A percentile compares a stretch with the other conserved stretches of the same genome.
Evolutionary conservation across 106 monocot species (phyloP).

Genomic region (Dendrobium nobile): DNA sequence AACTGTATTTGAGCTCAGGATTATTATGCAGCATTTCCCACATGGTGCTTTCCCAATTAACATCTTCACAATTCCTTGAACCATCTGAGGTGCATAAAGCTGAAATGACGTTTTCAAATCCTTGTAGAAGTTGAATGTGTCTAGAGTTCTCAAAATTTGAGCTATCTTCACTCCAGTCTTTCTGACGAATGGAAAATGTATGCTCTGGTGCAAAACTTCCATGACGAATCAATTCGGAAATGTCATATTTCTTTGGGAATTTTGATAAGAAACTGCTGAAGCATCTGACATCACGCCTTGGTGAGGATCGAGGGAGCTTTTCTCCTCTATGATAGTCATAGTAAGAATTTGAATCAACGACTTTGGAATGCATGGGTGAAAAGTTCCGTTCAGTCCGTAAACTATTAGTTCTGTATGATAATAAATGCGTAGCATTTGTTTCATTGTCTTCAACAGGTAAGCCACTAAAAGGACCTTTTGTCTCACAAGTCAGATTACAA

Average conservation of each 20-base stretch:
- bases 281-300: slow-evolving; percentile 51
- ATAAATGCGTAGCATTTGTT: slow-evolving; percentile 1
- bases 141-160: slow-evolving; percentile 26
- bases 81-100: slow-evolving; percentile 44
- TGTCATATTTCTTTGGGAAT: slow-evolving; percentile 32
- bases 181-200: slow-evolving; percentile 37
- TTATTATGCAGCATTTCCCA: slow-evolving; percentile 62
- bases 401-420: slow-evolving; percentile 17
- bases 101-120: slow-evolving; percentile 68
- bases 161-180: slow-evolving; percentile 51
- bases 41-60: slow-evolving; percentile 44
- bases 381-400: slow-evolving; percentile 31
- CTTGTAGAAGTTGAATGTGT: slow-evolving; percentile 41
- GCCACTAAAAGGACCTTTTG: slow-evolving; percentile 19
- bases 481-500: slow-evolving; percentile 9
- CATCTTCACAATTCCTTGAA: slow-evolving; percentile 30
- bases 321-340: slow-evolving; percentile 29
- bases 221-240: slow-evolving; percentile 44
- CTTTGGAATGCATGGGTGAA: slow-evolving; percentile 23
- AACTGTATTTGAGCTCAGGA: slow-evolving; percentile 36
- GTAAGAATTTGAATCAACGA: slow-evolving; percentile 13
- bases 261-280: slow-evolving; percentile 69
- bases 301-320: slow-evolving; percentile 31
- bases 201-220: slow-evolving; percentile 55
- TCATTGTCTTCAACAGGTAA: slow-evolving; percentile 15